Conservation (phyloP, 768 basidiomycete genomes). For the Lactifluus subvellereus region DNA sequence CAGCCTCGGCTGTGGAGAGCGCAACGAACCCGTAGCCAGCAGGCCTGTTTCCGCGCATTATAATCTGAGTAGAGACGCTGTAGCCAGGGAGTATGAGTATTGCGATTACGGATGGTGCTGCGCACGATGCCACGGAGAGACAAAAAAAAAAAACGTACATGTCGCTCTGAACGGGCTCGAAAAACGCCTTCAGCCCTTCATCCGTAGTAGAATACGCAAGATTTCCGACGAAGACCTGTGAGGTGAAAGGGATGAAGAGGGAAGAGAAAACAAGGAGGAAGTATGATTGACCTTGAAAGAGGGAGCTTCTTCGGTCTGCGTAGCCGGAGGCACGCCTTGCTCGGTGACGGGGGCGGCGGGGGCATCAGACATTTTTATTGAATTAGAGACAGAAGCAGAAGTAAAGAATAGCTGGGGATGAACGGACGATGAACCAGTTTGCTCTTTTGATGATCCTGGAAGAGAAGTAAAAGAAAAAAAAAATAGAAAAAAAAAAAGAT, state of each 20-base stretch:
- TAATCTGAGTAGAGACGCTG: constrained; percentile 81
- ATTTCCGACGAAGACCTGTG: constrained; percentile 90
- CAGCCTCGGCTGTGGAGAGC: constrained; percentile 72
- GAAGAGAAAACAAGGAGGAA: constrained; percentile 25
- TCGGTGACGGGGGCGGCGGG: constrained; percentile 77
- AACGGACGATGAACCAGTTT: constrained; percentile 67
- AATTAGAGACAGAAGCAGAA: constrained; percentile 51
- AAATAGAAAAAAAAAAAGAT: constrained; percentile 41
- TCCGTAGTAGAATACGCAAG: constrained; percentile 92
- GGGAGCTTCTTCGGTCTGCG: constrained; percentile 72
- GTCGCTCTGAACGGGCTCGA: constrained; percentile 79
- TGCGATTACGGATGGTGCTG: constrained; percentile 10
- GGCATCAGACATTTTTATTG: constrained; percentile 79
- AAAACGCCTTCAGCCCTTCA: constrained; percentile 92
- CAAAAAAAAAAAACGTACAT: constrained; percentile 53
- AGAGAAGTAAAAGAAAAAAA: constrained; percentile 24
- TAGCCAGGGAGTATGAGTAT: constrained; percentile 21
- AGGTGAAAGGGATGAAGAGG: constrained; percentile 8
- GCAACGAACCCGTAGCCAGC: constrained; percentile 94
- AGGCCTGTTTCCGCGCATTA: constrained; percentile 77
- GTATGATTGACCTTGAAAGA: constrained; percentile 64
- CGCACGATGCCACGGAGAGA: constrained; percentile 18
- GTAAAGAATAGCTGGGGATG: constrained; percentile 41
- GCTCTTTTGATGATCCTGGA: constrained; percentile 42
- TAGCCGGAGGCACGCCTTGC: constrained; percentile 78